phyloP scores from a whole-genome alignment of 192 early-diverging fungal genomes.

The Coemansia sp. region DNA sequence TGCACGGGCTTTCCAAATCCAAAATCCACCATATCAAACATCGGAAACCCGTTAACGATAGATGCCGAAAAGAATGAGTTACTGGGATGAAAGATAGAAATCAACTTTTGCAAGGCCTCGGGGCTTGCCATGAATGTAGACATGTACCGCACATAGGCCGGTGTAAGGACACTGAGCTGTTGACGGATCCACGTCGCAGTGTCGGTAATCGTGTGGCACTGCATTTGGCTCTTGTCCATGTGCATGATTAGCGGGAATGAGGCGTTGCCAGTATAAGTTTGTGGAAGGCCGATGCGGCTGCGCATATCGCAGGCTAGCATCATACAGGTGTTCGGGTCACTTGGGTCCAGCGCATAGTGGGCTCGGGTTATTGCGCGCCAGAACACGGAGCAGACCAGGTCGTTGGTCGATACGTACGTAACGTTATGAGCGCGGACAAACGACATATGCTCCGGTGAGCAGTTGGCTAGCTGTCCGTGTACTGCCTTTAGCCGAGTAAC shows the following conservation, averaged over 20 bases:
- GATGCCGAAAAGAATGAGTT: slow-evolving; percentile 44
- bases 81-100: slow-evolving; percentile 27
- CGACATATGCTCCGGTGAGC: slow-evolving; percentile 1
- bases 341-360: slow-evolving; percentile 7
- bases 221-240: slow-evolving; percentile 18
- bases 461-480: slow-evolving; percentile 11
- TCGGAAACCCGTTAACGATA: slow-evolving; percentile 19
- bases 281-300: slow-evolving; percentile 18
- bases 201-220: slow-evolving; percentile 22
- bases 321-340: slow-evolving; percentile 39
- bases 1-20: slow-evolving; percentile 30
- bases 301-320: slow-evolving; percentile 46
- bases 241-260: slow-evolving; percentile 42
- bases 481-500: slow-evolving; percentile 17
- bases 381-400: slow-evolving; percentile 31
- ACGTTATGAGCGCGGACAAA: slow-evolving; percentile 12
- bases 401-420: slow-evolving; percentile 36
- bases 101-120: slow-evolving; percentile 12
- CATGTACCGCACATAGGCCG: slow-evolving; percentile 14
- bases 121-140: slow-evolving; percentile 19
- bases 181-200: slow-evolving; percentile 38
- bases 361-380: slow-evolving; percentile 47
- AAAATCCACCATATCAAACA: slow-evolving; percentile 36
- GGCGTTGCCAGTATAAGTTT: slow-evolving; percentile 36
- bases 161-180: slow-evolving; percentile 12